Conservation (phyloP, 1,284 basidiomycete genomes). For the Apiotrichum akiyoshidainum region DNA sequence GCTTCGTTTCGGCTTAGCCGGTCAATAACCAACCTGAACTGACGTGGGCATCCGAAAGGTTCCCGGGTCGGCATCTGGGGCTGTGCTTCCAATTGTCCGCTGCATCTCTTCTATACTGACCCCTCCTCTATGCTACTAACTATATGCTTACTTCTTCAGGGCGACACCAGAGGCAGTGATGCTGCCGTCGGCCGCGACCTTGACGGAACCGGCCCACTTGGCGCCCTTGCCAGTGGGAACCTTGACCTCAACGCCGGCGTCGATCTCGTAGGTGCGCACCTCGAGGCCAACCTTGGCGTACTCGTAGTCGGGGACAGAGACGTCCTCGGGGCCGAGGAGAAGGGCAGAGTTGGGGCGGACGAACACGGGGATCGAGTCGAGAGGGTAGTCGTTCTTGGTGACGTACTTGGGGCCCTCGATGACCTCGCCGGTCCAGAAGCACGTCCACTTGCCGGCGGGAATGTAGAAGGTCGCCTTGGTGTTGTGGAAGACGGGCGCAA, state of each 20-base stretch:
- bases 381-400: constrained; percentile 34
- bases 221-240: constrained; percentile 51
- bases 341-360: constrained; percentile 61
- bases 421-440: constrained; percentile 41
- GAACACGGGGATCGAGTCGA: constrained; percentile 60
- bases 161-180: constrained; percentile 8
- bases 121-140: too few species aligned
- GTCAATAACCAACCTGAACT: too few species aligned
- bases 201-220: constrained; percentile 27
- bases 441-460: constrained; percentile 67
- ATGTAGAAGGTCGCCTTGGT: constrained; percentile 66
- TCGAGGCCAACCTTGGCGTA: constrained; percentile 56
- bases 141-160: background rate
- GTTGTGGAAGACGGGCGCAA: constrained; percentile 66
- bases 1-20: too few species aligned
- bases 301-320: constrained; percentile 65
- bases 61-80: too few species aligned
- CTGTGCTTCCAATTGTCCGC: too few species aligned
- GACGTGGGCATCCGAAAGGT: too few species aligned
- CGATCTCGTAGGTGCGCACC: constrained; percentile 58
- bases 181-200: constrained; percentile 22
- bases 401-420: constrained; percentile 36
- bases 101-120: background rate
- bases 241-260: constrained; percentile 50
- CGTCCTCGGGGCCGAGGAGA: constrained; percentile 58